Evolutionary conservation across 345 rosid species (phyloP), one percentile per base, ranked within the genome.

Genomic region (Erucastrum elatum): DNA sequence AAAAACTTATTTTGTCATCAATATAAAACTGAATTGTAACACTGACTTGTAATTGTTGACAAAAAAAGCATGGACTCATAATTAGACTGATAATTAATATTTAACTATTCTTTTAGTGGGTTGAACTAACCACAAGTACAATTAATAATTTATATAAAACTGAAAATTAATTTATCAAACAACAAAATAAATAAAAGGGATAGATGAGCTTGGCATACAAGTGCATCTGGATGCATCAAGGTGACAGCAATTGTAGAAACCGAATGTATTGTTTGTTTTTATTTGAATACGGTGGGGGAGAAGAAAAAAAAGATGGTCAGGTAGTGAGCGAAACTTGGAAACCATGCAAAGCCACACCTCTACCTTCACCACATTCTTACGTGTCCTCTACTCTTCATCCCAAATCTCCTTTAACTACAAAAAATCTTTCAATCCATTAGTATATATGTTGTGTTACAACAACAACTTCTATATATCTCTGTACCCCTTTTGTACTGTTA

Each of bases 271-370:
- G 21, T 71, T 64, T 66, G 44, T n/a, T 71, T 55, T 34, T 49
- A 72, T 63, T 63, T 53, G 66, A 72, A 41, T 5, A 30, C 62
- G 77, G 77, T 78, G 77, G 35, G 51, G 55, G 58, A 77, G 64
- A 35, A 69, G 39, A 77, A 49, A 8, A 37, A n/a, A 35, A 77
- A 70, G 58, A 61, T 61, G 65, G 53, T 53, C 75, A 71, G 76
- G 72, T 9, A 72, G 62, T 49, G 3, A 39, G 17, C 64, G 83
- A 75, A 80, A 80, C 83, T 33, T 79, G 82, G 82, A 67, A 26
- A 34, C 64, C 82, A 79, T 79, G 82, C 82, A 79, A 62, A 79
- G 75, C 82, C 82, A 74, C 78, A 79, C 70, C 75, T 74, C n/a
- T n/a, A n/a, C 78, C 63, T 73, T 74, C 44, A 39, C 6, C 51